Percentiles rank a stretch among this genome's conserved stretches.
These are phyloP conservation scores for Chlamydomonas sp. DNA, from an alignment of 139 green algal genomes.

Conservation along the genomic window DNA sequence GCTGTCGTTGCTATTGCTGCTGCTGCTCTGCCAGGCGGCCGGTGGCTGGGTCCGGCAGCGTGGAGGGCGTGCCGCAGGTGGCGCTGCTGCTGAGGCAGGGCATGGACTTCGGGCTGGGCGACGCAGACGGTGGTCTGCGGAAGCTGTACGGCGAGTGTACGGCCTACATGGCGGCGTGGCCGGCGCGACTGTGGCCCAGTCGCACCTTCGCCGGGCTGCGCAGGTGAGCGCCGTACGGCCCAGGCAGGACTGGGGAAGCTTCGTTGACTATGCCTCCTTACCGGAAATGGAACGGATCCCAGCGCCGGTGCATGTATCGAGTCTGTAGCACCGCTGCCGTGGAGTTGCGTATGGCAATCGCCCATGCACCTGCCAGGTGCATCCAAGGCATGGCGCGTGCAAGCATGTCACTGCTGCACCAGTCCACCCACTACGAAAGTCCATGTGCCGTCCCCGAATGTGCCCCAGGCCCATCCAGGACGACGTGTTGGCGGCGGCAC, in stretches of 20 bases:
- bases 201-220: slow-evolving; percentile 5
- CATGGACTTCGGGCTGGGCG: neutral
- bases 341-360: neutral
- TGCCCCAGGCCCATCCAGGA: slow-evolving; percentile 5
- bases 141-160: slow-evolving; percentile 18
- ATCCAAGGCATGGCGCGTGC: neutral
- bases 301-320: no score
- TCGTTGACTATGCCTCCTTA: neutral
- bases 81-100: neutral
- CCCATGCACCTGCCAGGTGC: neutral
- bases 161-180: slow-evolving; percentile 21
- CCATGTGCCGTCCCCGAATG: neutral
- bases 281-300: neutral
- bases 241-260: neutral
- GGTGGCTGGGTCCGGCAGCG: neutral
- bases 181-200: slow-evolving; percentile 13
- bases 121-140: slow-evolving; percentile 14
- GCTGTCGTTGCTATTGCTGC: no score
- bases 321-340: no score
- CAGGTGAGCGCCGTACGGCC: neutral
- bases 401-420: no score
- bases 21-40: slow-evolving; percentile 8
- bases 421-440: neutral
- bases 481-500: slow-evolving; percentile 9
- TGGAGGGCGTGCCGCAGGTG: slow-evolving; percentile 19